Evolutionary conservation across 371 early-diverging fungal species (phyloP), one percentile per base, ranked within the genome.

Genomic region (Homolaphlyctis polyrhiza): DNA sequence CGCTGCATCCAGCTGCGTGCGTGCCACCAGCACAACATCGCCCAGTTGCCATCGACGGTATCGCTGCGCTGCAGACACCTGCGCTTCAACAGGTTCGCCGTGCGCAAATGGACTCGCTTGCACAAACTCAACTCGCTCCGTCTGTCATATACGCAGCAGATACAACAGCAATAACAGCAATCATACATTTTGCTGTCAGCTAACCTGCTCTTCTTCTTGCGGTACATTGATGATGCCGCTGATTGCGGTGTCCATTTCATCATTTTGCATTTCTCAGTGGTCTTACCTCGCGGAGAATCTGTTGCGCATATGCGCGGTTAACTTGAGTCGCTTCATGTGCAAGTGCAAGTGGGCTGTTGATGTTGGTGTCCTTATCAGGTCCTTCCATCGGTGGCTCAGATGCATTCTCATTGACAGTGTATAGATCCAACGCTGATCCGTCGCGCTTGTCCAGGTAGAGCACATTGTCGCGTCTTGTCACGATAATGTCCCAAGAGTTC

Each of bases 361-460:
- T 85, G 49, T 61, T 66, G 33, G 73, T 83, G 55, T 93, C 95
- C 81, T 92, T 93, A 35, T 95, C 96, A 35, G 74, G 25, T n/a
- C 62, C 62, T 43, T 98, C 98, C 36, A 86, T 73, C 25, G 98
- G 96, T 29, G 95, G 92, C 64, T 95, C 95, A 14, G 79, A 76
- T 1, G 95, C 91, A 78, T 95, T 97, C 75, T 98, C 98, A 72
- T 98, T 96, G 58, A 98, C 97, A 50, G 92, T 86, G 29, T 90
- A 77, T 65, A 87, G 88, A 71, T 96, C 92, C 48, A 60, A 32
- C 34, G 36, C 16, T 36, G 51, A 14, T 47, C 89, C 92, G 35
- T 87, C 86, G 39, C 98, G 86, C 79, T 95, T 96, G 75, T 98
- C 98, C 60, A 98, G 80, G 73, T 89, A 87, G 47, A 98, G 80